Percentiles rank a stretch among this genome's conserved stretches.
These are phyloP conservation scores for Lodderomyces margitis DNA, from an alignment of 1,139 yeast species.

Conservation along the genomic window DNA sequence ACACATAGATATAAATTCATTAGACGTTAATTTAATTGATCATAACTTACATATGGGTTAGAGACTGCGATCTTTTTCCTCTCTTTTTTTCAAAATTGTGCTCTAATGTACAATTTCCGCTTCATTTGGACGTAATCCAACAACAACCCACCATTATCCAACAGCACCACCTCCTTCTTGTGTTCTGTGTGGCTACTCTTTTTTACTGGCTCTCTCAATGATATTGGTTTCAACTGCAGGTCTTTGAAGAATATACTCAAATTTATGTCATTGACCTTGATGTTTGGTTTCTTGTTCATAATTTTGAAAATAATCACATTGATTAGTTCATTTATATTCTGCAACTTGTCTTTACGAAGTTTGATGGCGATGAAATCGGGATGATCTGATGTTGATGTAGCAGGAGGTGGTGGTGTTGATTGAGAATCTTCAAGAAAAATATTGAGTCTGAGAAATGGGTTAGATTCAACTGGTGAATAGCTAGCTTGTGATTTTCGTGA, in stretches of 20 bases:
- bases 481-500: not conserved
- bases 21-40: too few species aligned
- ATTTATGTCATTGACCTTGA: slow-evolving; percentile 18
- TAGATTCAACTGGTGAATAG: not conserved
- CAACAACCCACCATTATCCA: slow-evolving; percentile 19
- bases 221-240: slow-evolving; percentile 24
- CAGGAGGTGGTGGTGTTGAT: not conserved
- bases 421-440: slow-evolving; percentile 4
- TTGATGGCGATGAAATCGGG: slow-evolving; percentile 18
- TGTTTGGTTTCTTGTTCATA: slow-evolving; percentile 18
- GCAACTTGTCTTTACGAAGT: slow-evolving; percentile 28
- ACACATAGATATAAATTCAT: too few species aligned
- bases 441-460: slow-evolving; percentile 5
- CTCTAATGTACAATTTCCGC: slow-evolving; percentile 26
- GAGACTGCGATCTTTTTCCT: too few species aligned
- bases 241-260: slow-evolving; percentile 27
- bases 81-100: slow-evolving; percentile 16
- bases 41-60: too few species aligned
- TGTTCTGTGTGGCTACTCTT: slow-evolving; percentile 2
- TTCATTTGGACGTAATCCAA: slow-evolving; percentile 29
- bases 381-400: not conserved
- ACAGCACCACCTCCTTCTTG: slow-evolving; percentile 7
- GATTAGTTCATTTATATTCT: slow-evolving; percentile 24
- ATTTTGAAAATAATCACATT: slow-evolving; percentile 24
- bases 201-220: slow-evolving; percentile 17